Evolutionary conservation across 2,329 filamentous ascomycete species (phyloP).

Genomic region (Fusarium algeriense): DNA sequence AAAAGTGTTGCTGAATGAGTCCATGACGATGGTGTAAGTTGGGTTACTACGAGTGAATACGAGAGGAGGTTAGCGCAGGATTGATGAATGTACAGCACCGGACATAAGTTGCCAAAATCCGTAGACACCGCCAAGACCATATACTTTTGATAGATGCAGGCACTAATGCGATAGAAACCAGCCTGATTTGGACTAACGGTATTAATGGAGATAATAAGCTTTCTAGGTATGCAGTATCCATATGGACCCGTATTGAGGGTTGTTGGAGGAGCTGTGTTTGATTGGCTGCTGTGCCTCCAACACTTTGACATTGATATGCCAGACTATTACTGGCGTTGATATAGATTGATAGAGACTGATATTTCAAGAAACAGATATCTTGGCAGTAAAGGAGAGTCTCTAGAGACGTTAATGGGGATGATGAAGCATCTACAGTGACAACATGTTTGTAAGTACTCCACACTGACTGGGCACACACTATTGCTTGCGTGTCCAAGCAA

Average conservation of each 20-base stretch:
- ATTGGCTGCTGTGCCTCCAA: background rate
- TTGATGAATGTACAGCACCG: background rate
- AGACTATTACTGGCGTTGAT: background rate
- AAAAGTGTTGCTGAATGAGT: background rate
- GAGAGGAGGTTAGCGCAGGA: conserved; percentile 12
- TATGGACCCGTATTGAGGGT: too few species aligned
- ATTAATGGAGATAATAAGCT: background rate
- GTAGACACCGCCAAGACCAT: background rate
- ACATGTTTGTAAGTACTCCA: too few species aligned
- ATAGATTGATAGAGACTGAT: too few species aligned
- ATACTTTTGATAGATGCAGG: background rate
- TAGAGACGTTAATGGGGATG: background rate
- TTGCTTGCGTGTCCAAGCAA: too few species aligned
- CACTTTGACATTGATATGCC: background rate
- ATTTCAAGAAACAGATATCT: background rate
- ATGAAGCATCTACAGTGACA: background rate
- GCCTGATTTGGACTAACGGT: background rate
- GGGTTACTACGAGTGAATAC: conserved; percentile 6
- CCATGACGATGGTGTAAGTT: background rate
- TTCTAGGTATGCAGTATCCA: background rate
- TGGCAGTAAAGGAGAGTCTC: background rate
- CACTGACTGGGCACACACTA: too few species aligned
- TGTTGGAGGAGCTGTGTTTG: too few species aligned
- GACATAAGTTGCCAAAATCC: conserved; percentile 23
- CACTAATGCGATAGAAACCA: background rate